Evolutionary conservation across 768 basidiomycete genomes (phyloP).

Genomic region (Macrolepiota fuliginosa): DNA sequence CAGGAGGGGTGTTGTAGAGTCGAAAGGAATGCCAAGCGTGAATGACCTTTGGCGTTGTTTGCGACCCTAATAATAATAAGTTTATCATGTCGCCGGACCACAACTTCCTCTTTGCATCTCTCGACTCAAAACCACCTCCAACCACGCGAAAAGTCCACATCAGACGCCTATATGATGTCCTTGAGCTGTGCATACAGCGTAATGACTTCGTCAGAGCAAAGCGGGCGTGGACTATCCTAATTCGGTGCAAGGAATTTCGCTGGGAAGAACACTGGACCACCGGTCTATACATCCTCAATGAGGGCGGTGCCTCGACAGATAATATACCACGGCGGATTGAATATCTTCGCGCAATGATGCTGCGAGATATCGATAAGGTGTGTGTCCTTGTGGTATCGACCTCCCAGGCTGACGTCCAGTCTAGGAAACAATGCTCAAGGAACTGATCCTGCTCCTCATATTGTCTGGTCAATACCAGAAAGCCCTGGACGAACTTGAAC

Average conservation of each 20-base stretch:
- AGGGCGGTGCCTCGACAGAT: conserved; percentile 27
- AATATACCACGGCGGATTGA: conserved; percentile 38
- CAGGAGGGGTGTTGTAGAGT: background rate
- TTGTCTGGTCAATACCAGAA: conserved; percentile 53
- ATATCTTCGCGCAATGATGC: conserved; percentile 69
- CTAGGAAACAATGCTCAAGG: conserved; percentile 64
- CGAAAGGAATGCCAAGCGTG: background rate
- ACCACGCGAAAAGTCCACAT: conserved; percentile 71
- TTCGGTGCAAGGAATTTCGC: conserved; percentile 73
- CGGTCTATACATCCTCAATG: conserved; percentile 53
- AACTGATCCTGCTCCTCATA: conserved; percentile 70
- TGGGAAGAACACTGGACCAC: conserved; percentile 75
- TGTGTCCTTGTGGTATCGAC: conserved; percentile 18
- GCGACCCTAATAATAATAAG: conserved; percentile 5
- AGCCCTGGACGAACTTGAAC: conserved; percentile 82
- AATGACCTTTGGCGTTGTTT: conserved; percentile 31
- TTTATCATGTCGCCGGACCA: conserved; percentile 23
- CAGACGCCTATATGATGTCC: conserved; percentile 69
- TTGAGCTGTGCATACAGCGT: conserved; percentile 69
- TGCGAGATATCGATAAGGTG: conserved; percentile 66
- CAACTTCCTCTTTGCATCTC: conserved; percentile 61
- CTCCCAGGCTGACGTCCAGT: conserved; percentile 4
- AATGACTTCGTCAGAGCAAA: conserved; percentile 62
- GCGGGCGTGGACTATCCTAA: conserved; percentile 71
- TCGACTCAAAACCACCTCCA: conserved; percentile 43